Percentiles rank a stretch among this genome's conserved stretches.
Evolutionary conservation across 129 eudicot species (phyloP).

Genomic region (Lactuca saligna): DNA sequence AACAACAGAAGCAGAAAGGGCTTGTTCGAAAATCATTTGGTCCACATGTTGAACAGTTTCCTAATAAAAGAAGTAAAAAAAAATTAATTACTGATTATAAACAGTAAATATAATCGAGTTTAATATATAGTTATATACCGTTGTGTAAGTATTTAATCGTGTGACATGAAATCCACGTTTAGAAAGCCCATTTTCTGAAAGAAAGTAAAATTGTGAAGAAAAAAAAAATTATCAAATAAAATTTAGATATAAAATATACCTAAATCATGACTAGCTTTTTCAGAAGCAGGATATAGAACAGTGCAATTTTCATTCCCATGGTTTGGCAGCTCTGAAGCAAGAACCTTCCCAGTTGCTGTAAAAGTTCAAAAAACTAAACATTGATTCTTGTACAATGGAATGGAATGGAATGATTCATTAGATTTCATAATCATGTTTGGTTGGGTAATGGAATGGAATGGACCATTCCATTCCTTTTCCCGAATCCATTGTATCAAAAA

Average conservation of each 20-base stretch:
- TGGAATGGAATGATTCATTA: neutral
- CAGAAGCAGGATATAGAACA: constrained; percentile 89
- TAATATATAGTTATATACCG: constrained; percentile 33
- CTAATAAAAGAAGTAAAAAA: constrained; percentile 36
- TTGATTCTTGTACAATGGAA: neutral
- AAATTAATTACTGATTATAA: too few relatives aligned
- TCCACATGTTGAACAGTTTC: constrained; percentile 70
- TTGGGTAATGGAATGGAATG: neutral
- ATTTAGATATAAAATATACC: constrained; percentile 38
- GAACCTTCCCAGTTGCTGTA: constrained; percentile 83
- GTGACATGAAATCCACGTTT: constrained; percentile 79
- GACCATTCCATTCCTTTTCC: neutral
- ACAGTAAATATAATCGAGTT: neutral
- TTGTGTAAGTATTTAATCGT: constrained; percentile 75
- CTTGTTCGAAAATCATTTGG: constrained; percentile 47
- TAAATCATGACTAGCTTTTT: constrained; percentile 84
- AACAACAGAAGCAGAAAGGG: constrained; percentile 73
- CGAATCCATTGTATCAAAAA: neutral
- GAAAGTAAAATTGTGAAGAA: too few relatives aligned
- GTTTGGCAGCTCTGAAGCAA: constrained; percentile 87
- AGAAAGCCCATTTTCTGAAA: constrained; percentile 85
- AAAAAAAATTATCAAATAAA: too few relatives aligned
- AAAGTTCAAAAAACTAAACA: constrained; percentile 22
- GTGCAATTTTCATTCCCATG: constrained; percentile 46
- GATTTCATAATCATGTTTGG: neutral